Base-by-base conservation (phyloP, 177 flowering plant genomes). In the Tripterygium wilfordii region DNA sequence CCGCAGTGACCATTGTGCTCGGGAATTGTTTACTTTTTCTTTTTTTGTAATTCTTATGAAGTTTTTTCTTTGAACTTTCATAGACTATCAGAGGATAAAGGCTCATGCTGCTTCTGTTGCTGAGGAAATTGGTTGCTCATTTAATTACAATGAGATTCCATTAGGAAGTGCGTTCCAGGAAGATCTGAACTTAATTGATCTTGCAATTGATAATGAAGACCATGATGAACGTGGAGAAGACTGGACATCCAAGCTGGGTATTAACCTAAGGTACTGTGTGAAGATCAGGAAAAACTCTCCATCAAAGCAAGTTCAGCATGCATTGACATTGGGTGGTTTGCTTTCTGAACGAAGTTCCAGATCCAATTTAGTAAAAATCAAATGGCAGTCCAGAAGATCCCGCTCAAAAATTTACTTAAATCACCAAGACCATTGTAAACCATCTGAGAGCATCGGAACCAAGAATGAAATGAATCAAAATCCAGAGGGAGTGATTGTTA, bases 71-170 rank as follows among this genome's bases (percentile, higher is more conserved):
- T 36, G 44, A 1, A 20, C 42, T 60, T 19, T 31, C 62, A 70
- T 47, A 94, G 99, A 88, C 53, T 89, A 72, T 65, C 83, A 79
- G 57, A 94, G 79, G 63, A 83, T 94, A 45, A 84, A 75, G 71
- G 78, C 80, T 17, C 78, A 79, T 48, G 83, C 86, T 26, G 45
- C 52, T 2, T 65, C 69, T 9, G 52, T 83, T 60, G 90, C 95
- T 6, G 97, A 83, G 58, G 88, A 83, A 50, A 72, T 80, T 49
- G 71, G 74, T 35, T 40, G 37, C 25, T 45, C 75, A 35, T 81
- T 76, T 39, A 43, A 55, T 28, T 85, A 58, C 54, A 59, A 61
- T 27, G 88, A 84, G 35, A 53, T 81, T 57, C 65, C 72, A 14
- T 46, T 85, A 29, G 77, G 65, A 39, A 35, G 19, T 55, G 97